A percentile compares a stretch with the other conserved stretches of the same genome.
Conservation (phyloP, 805 yeast genomes). For the Candida morakotiae region DNA sequence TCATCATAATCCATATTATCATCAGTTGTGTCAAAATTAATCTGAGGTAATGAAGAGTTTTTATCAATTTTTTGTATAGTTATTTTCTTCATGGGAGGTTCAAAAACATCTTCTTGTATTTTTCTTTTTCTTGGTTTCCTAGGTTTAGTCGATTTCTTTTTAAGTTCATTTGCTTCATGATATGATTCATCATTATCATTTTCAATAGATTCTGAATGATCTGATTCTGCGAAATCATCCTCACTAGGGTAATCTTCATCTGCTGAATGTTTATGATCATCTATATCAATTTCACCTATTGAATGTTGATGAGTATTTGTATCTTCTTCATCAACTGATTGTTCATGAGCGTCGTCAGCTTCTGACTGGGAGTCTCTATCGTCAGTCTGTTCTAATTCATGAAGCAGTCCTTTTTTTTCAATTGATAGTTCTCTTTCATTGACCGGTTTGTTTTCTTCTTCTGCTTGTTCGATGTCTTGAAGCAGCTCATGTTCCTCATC, state of each 20-base stretch:
- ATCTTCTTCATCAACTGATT: too few species aligned
- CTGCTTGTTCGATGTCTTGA: too few species aligned
- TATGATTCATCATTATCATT: background rate
- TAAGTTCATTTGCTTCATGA: background rate
- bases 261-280: background rate
- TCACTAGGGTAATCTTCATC: background rate
- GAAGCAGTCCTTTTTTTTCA: too few species aligned
- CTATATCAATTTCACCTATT: too few species aligned
- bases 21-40: slow-evolving; percentile 5
- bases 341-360: too few species aligned
- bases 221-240: background rate
- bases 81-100: too few species aligned
- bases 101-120: background rate
- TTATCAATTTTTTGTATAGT: background rate
- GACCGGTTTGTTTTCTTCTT: too few species aligned
- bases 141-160: background rate
- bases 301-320: too few species aligned
- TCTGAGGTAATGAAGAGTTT: background rate
- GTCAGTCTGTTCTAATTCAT: too few species aligned
- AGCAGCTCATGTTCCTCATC: too few species aligned
- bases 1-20: slow-evolving; percentile 11
- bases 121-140: background rate
- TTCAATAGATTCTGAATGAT: background rate
- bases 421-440: too few species aligned
- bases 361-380: too few species aligned